These are phyloP conservation scores for Botrytis pseudocinerea DNA, from an alignment of 2,329 filamentous ascomycete genomes.

Conservation along the genomic window DNA sequence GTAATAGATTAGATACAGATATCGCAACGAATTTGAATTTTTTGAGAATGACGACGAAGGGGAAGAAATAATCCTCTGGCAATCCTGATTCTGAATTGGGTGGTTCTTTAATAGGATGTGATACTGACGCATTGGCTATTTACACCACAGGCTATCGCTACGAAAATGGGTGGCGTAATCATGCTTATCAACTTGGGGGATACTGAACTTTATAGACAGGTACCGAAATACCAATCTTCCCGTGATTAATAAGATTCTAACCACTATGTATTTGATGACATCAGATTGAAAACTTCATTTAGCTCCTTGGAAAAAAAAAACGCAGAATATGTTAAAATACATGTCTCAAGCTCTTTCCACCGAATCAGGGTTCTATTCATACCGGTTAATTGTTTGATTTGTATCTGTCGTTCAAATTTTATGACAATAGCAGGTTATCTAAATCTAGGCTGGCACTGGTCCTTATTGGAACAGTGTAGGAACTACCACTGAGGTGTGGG, in stretches of 20 bases:
- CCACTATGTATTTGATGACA: conserved; percentile 43
- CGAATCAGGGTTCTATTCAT: no score
- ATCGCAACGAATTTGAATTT: background rate
- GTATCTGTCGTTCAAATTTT: background rate
- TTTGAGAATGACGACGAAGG: conserved; percentile 2
- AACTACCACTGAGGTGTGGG: conserved; percentile 47
- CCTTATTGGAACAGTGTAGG: conserved; percentile 34
- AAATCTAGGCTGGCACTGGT: background rate
- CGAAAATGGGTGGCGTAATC: conserved; percentile 51
- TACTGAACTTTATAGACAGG: conserved; percentile 26
- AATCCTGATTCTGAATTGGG: conserved; percentile 30
- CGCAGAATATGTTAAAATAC: conserved; percentile 41
- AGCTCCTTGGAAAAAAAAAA: conserved; percentile 26
- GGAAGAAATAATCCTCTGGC: conserved; percentile 11
- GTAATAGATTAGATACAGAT: background rate
- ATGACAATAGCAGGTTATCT: background rate
- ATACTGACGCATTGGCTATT: conserved; percentile 30
- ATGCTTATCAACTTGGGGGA: conserved; percentile 44
- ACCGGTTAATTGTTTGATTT: no score
- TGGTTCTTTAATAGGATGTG: conserved; percentile 28
- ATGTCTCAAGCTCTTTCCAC: background rate
- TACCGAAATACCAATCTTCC: conserved; percentile 47
- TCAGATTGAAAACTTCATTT: conserved; percentile 31
- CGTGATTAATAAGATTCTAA: conserved; percentile 48
- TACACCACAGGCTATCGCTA: conserved; percentile 34